phyloP scores from a whole-genome alignment of 805 yeast species.

The Cyberlindnera suaveolens region DNA sequence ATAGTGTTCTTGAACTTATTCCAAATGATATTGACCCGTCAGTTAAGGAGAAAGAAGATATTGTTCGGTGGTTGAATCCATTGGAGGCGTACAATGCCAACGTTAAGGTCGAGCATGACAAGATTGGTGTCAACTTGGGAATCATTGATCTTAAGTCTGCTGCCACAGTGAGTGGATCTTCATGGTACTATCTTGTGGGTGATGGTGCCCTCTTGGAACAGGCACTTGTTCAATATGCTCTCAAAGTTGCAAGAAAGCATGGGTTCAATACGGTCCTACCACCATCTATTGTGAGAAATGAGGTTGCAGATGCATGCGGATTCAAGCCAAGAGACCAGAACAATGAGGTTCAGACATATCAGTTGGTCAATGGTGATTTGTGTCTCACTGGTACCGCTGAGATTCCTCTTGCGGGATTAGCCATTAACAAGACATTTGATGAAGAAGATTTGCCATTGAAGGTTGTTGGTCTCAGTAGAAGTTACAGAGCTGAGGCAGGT shows the following conservation, averaged over 20 bases:
- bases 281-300: constrained; percentile 78
- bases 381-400: constrained; percentile 94
- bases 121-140: constrained; percentile 60
- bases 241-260: constrained; percentile 52
- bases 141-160: constrained; percentile 70
- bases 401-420: constrained; percentile 82
- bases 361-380: constrained; percentile 43
- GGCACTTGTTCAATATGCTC: constrained; percentile 78
- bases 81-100: constrained; percentile 22
- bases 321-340: constrained; percentile 88
- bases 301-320: constrained; percentile 83
- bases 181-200: constrained; percentile 80
- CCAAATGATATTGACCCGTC: constrained; percentile 56
- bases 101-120: constrained; percentile 50
- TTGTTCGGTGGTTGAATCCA: constrained; percentile 49
- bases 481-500: constrained; percentile 96
- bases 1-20: constrained; percentile 39
- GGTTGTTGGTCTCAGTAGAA: constrained; percentile 75
- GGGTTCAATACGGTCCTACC: constrained; percentile 75
- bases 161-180: constrained; percentile 66
- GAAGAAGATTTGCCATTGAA: constrained; percentile 44
- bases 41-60: constrained; percentile 37
- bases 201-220: constrained; percentile 88
- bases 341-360: constrained; percentile 80
- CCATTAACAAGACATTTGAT: constrained; percentile 43